Evolutionary conservation across 345 rosid species (phyloP), one percentile per base, ranked within the genome.

Genomic region (Euphorbia peplus): DNA sequence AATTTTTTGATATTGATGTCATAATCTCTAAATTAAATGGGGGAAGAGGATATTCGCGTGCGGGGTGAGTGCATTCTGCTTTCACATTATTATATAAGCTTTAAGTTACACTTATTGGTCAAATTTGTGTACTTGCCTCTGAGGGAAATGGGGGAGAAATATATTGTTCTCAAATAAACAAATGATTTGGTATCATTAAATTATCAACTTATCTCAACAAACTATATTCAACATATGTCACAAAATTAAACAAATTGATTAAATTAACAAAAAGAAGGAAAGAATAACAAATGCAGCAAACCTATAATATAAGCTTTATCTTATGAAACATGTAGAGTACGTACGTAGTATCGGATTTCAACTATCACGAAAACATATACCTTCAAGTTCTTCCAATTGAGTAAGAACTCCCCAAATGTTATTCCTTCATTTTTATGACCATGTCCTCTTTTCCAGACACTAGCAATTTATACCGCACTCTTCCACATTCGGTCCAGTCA

Each of bases 401-500:
- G 48, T 19, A 41, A 26, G 39, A 39, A 63, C 57, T 26, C 41
- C 35, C 60, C 1, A 18, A 58, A 50, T 22, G 24, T 30, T 55
- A 30, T 72, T 60, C 44, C 56, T 10, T 14, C 13, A 15, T 30
- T 42, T n/a, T n/a, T n/a, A n/a, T n/a, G n/a, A n/a, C n/a, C n/a
- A n/a, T n/a, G n/a, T n/a, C n/a, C n/a, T n/a, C n/a, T n/a, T n/a
- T 42, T 6, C 13, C 71, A 26, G 13, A 1, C 18, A 52, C 73
- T 80, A 83, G 71, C 86, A 83, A 81, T 76, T 73, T 78, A 80
- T 78, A 57, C 83, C 84, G 21, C 87, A 74, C 64, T 67, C 74
- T 52, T 72, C 73, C 0, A 71, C 21, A 52, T 63, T 75, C 0
- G 87, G 84, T n/a, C 87, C 81, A 7, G 72, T 72, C 66, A 81